These are phyloP conservation scores for Apiospora koreana DNA, from an alignment of 2,329 filamentous ascomycete genomes.

Conservation along the genomic window DNA sequence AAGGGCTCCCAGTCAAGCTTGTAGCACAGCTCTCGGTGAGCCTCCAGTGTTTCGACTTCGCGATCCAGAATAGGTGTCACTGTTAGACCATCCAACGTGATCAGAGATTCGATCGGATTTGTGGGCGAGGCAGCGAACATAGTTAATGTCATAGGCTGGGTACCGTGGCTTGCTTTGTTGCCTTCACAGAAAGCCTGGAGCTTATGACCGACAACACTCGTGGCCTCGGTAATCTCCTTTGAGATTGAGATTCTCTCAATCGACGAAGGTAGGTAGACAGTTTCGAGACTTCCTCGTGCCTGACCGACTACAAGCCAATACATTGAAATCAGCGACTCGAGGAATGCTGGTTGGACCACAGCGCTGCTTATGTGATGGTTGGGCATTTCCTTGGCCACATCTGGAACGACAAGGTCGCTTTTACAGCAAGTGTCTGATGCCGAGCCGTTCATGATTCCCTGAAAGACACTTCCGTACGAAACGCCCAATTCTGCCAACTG, in stretches of 20 bases:
- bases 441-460: slow-evolving; percentile 45
- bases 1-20: slow-evolving; percentile 25
- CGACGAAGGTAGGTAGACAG: slow-evolving; percentile 45
- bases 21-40: slow-evolving; percentile 22
- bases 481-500: slow-evolving; percentile 19
- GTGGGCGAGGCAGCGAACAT: slow-evolving; percentile 30
- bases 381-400: slow-evolving; percentile 42
- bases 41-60: slow-evolving; percentile 30
- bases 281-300: slow-evolving; percentile 30
- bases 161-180: slow-evolving; percentile 27
- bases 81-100: slow-evolving; percentile 25
- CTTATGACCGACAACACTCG: slow-evolving; percentile 29
- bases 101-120: slow-evolving; percentile 16
- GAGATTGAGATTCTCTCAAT: slow-evolving; percentile 40
- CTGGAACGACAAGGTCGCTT: slow-evolving; percentile 36
- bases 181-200: slow-evolving; percentile 39
- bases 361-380: slow-evolving; percentile 34
- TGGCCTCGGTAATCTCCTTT: slow-evolving; percentile 26
- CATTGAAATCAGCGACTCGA: slow-evolving; percentile 43
- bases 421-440: slow-evolving; percentile 36
- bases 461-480: slow-evolving; percentile 19
- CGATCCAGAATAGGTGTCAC: slow-evolving; percentile 18
- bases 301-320: slow-evolving; percentile 41
- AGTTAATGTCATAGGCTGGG: slow-evolving; percentile 37
- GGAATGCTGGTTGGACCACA: slow-evolving; percentile 39